Evolutionary conservation across 1,284 basidiomycete species (phyloP).

Genomic region (Trichosporon faecale): DNA sequence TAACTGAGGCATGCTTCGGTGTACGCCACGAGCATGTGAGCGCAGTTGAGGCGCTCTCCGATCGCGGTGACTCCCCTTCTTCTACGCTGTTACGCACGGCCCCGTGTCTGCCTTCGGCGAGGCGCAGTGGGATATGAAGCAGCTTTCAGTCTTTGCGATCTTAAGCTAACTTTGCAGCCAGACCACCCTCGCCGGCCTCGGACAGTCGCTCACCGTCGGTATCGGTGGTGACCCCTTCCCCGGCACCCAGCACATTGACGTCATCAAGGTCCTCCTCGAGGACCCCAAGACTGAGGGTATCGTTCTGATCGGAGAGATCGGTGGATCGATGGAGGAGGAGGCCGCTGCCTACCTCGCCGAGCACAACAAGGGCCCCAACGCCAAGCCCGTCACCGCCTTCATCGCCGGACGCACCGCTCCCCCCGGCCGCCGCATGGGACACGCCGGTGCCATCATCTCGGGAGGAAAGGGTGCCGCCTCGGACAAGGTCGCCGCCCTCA

Average conservation of each 20-base stretch:
- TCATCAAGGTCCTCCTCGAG: slow-evolving; percentile 92
- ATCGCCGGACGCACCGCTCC: slow-evolving; percentile 97
- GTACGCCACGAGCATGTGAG: neutral
- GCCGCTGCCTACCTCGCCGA: slow-evolving; percentile 92
- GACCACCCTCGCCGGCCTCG: slow-evolving; percentile 92
- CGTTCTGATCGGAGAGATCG: slow-evolving; percentile 98
- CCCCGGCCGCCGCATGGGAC: slow-evolving; percentile 96
- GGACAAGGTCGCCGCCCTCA: slow-evolving; percentile 93
- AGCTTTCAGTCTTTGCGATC: no score
- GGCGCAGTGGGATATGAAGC: neutral
- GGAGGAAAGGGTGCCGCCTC: slow-evolving; percentile 95
- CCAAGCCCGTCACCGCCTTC: slow-evolving; percentile 96
- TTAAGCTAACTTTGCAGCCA: slow-evolving; percentile 58
- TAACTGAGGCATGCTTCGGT: slow-evolving; percentile 7
- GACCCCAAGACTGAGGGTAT: slow-evolving; percentile 93
- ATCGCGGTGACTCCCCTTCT: neutral
- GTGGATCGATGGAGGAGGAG: slow-evolving; percentile 98
- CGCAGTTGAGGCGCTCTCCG: neutral
- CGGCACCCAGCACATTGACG: slow-evolving; percentile 85
- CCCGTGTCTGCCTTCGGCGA: neutral
- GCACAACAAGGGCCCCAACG: slow-evolving; percentile 84
- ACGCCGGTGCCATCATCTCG: slow-evolving; percentile 95
- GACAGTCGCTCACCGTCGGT: slow-evolving; percentile 93
- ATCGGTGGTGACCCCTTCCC: slow-evolving; percentile 98
- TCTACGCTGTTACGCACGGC: neutral